phyloP scores from a whole-genome alignment of 2,329 filamentous ascomycete species.

The Ambrosiella beaveri region DNA sequence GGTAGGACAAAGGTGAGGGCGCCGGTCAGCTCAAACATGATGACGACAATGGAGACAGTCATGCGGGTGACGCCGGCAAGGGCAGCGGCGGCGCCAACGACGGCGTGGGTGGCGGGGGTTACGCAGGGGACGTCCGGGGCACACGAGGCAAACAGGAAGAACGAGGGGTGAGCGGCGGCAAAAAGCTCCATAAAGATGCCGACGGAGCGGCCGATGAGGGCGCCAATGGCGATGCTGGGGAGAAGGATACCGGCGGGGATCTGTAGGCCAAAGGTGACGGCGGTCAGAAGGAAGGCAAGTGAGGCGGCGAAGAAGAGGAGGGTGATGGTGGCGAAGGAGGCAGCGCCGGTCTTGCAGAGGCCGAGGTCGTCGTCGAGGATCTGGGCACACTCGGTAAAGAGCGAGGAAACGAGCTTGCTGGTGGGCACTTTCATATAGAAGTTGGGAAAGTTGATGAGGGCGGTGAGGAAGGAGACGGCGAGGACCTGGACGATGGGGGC shows the following conservation, averaged over 20 bases:
- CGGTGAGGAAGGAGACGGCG: conserved; percentile 63
- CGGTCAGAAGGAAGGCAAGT: conserved; percentile 69
- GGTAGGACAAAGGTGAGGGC: conserved; percentile 91
- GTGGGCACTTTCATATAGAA: conserved; percentile 89
- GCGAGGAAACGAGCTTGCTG: conserved; percentile 74
- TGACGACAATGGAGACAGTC: conserved; percentile 96
- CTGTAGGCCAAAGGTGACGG: conserved; percentile 81
- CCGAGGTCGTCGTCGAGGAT: conserved; percentile 73
- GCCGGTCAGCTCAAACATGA: conserved; percentile 97
- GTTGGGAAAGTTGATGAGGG: conserved; percentile 86
- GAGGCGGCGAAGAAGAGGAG: conserved; percentile 67
- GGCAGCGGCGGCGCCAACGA: conserved; percentile 88
- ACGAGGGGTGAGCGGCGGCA: conserved; percentile 61
- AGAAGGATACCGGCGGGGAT: conserved; percentile 92
- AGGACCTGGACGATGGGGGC: conserved; percentile 66
- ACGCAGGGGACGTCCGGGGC: conserved; percentile 76
- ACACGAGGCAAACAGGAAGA: conserved; percentile 63
- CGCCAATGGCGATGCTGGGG: conserved; percentile 90
- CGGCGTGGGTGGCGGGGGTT: conserved; percentile 88
- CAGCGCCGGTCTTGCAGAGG: conserved; percentile 47
- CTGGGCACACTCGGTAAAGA: conserved; percentile 80
- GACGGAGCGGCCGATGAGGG: conserved; percentile 72
- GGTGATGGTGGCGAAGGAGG: conserved; percentile 61
- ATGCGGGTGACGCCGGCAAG: conserved; percentile 86
- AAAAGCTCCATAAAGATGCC: conserved; percentile 81